Conservation (phyloP, 495 filamentous ascomycete genomes). For the Lophiostoma macrostomum region DNA sequence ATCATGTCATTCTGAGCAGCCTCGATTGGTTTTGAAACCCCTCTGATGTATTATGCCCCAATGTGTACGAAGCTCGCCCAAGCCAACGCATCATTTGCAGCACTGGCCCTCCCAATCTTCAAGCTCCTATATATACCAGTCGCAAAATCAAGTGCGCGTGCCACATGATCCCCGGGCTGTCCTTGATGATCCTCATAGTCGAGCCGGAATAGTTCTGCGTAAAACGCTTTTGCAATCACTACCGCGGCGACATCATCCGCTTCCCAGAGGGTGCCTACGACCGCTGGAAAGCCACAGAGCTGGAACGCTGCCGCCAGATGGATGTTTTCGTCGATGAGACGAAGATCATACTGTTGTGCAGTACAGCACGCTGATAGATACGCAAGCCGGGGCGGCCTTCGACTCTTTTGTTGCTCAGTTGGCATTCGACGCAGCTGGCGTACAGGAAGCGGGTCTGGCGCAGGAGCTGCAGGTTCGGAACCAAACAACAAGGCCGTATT, state of each 20-base stretch:
- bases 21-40: too few species aligned
- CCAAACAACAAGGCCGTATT: slow-evolving; percentile 2
- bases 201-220: too few species aligned
- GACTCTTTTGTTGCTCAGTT: neutral
- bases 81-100: too few species aligned
- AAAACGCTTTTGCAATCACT: too few species aligned
- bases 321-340: slow-evolving; percentile 13
- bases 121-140: too few species aligned
- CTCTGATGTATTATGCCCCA: too few species aligned
- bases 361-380: slow-evolving; percentile 22
- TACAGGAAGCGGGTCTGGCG: slow-evolving; percentile 1
- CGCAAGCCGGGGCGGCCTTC: slow-evolving; percentile 3
- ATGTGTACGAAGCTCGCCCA: too few species aligned
- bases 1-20: too few species aligned
- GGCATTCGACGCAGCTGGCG: neutral
- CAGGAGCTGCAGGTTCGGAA: neutral
- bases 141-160: too few species aligned
- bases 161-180: too few species aligned
- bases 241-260: slow-evolving; percentile 12
- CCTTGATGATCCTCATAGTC: too few species aligned
- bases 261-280: slow-evolving; percentile 14
- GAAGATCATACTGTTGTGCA: neutral
- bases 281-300: slow-evolving; percentile 6
- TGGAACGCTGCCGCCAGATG: slow-evolving; percentile 14
- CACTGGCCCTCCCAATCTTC: too few species aligned